Conservation (phyloP, 2,329 filamentous ascomycete genomes). For the Mariannaea sp. region DNA sequence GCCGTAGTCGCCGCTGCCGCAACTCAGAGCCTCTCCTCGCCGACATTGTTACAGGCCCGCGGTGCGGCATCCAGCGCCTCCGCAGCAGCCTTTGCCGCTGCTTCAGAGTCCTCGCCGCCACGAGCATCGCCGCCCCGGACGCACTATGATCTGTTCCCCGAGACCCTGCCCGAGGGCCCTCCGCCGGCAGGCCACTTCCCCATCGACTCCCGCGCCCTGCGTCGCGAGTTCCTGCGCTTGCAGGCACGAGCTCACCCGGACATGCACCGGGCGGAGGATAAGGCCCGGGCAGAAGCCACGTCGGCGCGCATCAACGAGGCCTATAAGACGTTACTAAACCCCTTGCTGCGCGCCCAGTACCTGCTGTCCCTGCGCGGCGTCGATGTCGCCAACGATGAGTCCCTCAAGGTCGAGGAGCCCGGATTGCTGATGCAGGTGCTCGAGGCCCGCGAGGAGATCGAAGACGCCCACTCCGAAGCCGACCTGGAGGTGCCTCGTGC, state of each 20-base stretch:
- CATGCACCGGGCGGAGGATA: conserved; percentile 58
- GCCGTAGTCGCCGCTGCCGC: conserved; percentile 3
- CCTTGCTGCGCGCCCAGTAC: conserved; percentile 86
- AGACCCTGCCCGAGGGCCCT: conserved; percentile 74
- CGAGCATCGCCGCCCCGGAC: conserved; percentile 47
- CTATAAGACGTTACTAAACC: conserved; percentile 81
- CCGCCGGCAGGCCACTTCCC: conserved; percentile 78
- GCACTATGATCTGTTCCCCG: conserved; percentile 88
- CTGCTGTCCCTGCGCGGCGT: conserved; percentile 74
- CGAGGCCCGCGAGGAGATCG: conserved; percentile 77
- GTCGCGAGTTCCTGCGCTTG: conserved; percentile 83
- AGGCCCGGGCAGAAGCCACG: conserved; percentile 72
- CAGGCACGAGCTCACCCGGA: conserved; percentile 81
- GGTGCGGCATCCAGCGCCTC: conserved; percentile 23
- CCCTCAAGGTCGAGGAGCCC: conserved; percentile 67
- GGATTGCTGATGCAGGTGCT: conserved; percentile 79
- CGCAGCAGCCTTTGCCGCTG: conserved; percentile 5
- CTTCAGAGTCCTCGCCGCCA: conserved; percentile 14
- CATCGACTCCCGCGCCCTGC: conserved; percentile 71
- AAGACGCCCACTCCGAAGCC: conserved; percentile 70
- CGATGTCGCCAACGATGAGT: conserved; percentile 81
- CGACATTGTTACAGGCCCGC: conserved; percentile 16
- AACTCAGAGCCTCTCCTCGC: conserved; percentile 5
- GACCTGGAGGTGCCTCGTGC: conserved; percentile 63
- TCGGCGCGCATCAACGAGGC: conserved; percentile 88